phyloP scores from a whole-genome alignment of 148 eudicot species.

The Vaccinium macrocarpon region DNA sequence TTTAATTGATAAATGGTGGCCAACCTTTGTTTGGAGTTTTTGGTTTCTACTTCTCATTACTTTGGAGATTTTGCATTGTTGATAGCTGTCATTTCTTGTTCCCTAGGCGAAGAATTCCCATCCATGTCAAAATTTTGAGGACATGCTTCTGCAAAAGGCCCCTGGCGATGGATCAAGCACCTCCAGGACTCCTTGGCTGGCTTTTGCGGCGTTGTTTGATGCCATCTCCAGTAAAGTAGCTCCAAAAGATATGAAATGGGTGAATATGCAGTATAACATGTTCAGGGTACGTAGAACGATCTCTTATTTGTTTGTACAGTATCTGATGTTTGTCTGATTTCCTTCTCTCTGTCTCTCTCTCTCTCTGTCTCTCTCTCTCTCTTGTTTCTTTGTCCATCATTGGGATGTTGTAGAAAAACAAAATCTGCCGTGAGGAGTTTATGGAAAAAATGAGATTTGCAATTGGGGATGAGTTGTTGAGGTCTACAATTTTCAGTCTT shows the following conservation, averaged over 20 bases:
- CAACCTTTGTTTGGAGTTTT: neutral
- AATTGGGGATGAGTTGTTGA: slow-evolving; percentile 43
- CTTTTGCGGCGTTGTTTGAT: slow-evolving; percentile 30
- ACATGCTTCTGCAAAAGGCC: slow-evolving; percentile 14
- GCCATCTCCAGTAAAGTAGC: slow-evolving; percentile 29
- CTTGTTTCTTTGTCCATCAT: neutral
- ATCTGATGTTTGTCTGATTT: neutral
- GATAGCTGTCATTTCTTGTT: neutral
- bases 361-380: neutral
- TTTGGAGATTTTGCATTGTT: neutral
- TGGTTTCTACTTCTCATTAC: neutral
- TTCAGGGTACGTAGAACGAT: slow-evolving; percentile 23
- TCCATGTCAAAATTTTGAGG: neutral
- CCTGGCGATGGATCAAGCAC: slow-evolving; percentile 22
- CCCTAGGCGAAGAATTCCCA: slow-evolving; percentile 12
- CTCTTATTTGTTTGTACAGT: neutral
- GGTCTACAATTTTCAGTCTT: slow-evolving; percentile 34
- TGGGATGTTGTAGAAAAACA: slow-evolving; percentile 31
- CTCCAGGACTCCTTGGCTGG: slow-evolving; percentile 33
- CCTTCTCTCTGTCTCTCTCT: neutral
- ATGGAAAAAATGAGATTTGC: slow-evolving; percentile 33
- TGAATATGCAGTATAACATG: slow-evolving; percentile 23
- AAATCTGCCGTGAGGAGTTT: slow-evolving; percentile 36
- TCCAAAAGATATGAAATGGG: slow-evolving; percentile 24
- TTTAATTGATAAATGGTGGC: neutral